Percentiles rank a stretch among this genome's conserved stretches.
phyloP scores from a whole-genome alignment of 1,139 yeast species.

The Zygosaccharomyces sapae region DNA sequence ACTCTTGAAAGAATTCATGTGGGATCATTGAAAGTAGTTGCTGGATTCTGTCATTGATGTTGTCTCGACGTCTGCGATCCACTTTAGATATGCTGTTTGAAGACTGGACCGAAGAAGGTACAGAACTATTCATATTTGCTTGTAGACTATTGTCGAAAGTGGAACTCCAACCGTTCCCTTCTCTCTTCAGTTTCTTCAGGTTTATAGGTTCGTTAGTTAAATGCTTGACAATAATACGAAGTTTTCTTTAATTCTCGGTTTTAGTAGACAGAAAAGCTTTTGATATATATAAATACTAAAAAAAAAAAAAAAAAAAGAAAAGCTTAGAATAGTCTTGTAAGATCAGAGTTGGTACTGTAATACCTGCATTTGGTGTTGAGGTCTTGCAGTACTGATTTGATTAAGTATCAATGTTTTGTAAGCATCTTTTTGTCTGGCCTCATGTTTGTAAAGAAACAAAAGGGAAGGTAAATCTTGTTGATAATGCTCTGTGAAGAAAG shows the following conservation, averaged over 20 bases:
- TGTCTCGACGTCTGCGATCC: slow-evolving; percentile 64
- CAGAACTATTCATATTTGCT: slow-evolving; percentile 11
- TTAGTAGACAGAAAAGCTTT: neutral
- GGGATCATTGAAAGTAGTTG: slow-evolving; percentile 74
- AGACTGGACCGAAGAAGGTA: slow-evolving; percentile 20
- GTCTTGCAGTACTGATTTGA: slow-evolving; percentile 26
- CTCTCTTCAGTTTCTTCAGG: no score
- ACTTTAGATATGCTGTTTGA: slow-evolving; percentile 19
- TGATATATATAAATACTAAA: neutral
- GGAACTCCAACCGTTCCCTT: neutral
- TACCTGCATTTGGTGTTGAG: slow-evolving; percentile 25
- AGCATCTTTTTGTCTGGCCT: slow-evolving; percentile 10
- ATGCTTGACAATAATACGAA: no score
- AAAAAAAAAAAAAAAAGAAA: slow-evolving; percentile 1
- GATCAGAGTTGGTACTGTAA: slow-evolving; percentile 29
- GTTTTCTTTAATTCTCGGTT: neutral
- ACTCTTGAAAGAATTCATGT: slow-evolving; percentile 47
- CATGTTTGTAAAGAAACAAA: slow-evolving; percentile 21
- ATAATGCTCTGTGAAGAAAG: slow-evolving; percentile 19
- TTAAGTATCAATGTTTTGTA: slow-evolving; percentile 26
- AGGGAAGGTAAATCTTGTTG: slow-evolving; percentile 18
- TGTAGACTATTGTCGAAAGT: neutral
- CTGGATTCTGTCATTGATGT: slow-evolving; percentile 83
- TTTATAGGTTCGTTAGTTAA: no score
- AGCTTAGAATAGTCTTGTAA: neutral